Evolutionary conservation across 2,329 filamentous ascomycete genomes (phyloP).

Genomic region (Colletotrichum sp.): DNA sequence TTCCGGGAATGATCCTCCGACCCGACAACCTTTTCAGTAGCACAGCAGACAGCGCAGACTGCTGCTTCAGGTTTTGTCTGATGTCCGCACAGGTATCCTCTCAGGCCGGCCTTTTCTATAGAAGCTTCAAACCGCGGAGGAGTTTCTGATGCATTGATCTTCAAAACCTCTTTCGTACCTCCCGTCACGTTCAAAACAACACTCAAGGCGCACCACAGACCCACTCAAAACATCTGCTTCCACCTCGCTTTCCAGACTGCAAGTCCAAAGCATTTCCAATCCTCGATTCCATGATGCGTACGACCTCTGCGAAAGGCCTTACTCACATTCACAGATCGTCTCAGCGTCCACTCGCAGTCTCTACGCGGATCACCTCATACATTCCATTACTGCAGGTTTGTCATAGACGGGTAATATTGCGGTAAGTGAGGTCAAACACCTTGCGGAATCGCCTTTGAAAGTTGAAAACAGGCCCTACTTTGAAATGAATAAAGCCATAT

Average conservation of each 20-base stretch:
- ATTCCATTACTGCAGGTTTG: too few species aligned
- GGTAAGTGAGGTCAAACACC: too few species aligned
- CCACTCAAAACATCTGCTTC: background rate
- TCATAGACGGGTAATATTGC: background rate
- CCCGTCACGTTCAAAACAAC: background rate
- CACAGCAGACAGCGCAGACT: too few species aligned
- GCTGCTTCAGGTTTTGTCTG: too few species aligned
- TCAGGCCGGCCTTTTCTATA: too few species aligned
- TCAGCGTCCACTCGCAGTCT: background rate
- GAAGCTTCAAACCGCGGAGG: too few species aligned
- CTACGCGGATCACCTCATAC: background rate
- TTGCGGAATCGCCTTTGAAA: too few species aligned
- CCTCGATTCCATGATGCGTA: background rate
- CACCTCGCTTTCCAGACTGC: background rate
- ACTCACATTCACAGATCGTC: background rate
- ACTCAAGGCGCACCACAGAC: background rate
- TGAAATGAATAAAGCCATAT: too few species aligned
- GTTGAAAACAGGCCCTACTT: too few species aligned
- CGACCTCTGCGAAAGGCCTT: background rate
- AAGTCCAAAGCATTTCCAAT: background rate
- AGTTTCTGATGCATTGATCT: background rate
- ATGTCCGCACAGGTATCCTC: too few species aligned
- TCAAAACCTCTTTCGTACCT: background rate
- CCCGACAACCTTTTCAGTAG: too few species aligned
- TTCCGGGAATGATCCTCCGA: too few species aligned